Base-by-base conservation (phyloP, 2,329 filamentous ascomycete species). In the Beauveria varroae region DNA sequence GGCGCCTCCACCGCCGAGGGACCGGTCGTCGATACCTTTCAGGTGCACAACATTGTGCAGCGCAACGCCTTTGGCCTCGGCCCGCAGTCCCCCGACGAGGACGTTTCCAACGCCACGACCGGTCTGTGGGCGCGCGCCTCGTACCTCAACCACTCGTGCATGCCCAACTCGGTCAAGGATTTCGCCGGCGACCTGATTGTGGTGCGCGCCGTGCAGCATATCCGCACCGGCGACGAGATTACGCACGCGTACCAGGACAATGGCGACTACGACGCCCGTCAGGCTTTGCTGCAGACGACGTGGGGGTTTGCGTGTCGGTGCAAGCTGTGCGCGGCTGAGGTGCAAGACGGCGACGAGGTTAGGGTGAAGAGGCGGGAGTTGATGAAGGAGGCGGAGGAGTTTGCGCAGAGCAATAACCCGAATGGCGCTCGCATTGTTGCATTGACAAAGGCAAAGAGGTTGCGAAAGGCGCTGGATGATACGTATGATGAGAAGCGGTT, bases 91-190 rank as follows among this genome's bases (percentile, higher is more conserved):
- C 63, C 65, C 1, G 68, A 70, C 2, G 71, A 72, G 43, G 67
- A 67, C 10, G 60, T 69, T 0, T 66, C 66, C 3, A 73, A 71
- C 37, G 65, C 73, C 1, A 75, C 72, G 51, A 69, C 71, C 0
- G 76, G 75, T 2, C 64, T 79, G 28, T 79, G 75, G 75, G 66
- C 71, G 1, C 64, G 69, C 5, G 71, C 74, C 3, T 72, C 76
- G 0, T 76, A 75, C 61, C 72, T 76, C 62, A 79, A 79, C 52
- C 76, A 79, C 62, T 75, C 74, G 0, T 79, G 76, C 60, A 54
- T 71, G 1, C 57, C 70, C 37, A 79, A 77, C 61, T 62, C 67
- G 0, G 68, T 67, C 49, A 74, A 73, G 30, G 68, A 73, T 2
- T 76, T 72, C 52, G 66, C 76, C 6, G 77, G 77, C 24, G 77